Evolutionary conservation across 2,329 filamentous ascomycete species (phyloP).

Genomic region (Daldinia eschscholtzii): DNA sequence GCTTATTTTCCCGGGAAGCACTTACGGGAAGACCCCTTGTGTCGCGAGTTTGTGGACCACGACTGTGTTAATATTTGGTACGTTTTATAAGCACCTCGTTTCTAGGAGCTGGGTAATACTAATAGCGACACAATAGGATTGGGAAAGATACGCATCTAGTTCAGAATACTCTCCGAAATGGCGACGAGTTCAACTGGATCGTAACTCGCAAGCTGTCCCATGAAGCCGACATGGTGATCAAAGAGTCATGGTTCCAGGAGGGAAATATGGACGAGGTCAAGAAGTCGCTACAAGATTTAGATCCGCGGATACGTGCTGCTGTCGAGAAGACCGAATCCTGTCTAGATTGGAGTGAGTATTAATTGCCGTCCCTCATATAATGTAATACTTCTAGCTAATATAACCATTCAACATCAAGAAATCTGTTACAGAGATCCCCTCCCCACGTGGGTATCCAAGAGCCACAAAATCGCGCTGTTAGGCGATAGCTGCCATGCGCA

Average conservation of each 20-base stretch:
- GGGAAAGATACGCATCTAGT: slow-evolving; percentile 59
- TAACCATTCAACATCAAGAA: slow-evolving; percentile 45
- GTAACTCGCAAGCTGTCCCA: slow-evolving; percentile 58
- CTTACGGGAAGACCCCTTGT: slow-evolving; percentile 53
- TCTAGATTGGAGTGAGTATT: slow-evolving; percentile 61
- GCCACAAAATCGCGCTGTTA: slow-evolving; percentile 63
- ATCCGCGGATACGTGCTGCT: slow-evolving; percentile 61
- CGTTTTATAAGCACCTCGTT: neutral
- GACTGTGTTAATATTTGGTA: slow-evolving; percentile 61
- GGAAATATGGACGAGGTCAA: slow-evolving; percentile 61
- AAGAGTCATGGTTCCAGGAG: slow-evolving; percentile 62
- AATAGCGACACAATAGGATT: slow-evolving; percentile 50
- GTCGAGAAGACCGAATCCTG: slow-evolving; percentile 60
- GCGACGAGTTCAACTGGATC: slow-evolving; percentile 62
- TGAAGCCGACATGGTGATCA: slow-evolving; percentile 59
- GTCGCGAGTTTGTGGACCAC: slow-evolving; percentile 57
- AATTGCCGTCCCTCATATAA: too few relatives aligned
- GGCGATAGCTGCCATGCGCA: slow-evolving; percentile 68
- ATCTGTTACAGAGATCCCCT: slow-evolving; percentile 67
- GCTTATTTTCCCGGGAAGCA: slow-evolving; percentile 59
- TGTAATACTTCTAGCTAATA: neutral
- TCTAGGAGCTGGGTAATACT: neutral
- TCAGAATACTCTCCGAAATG: slow-evolving; percentile 59
- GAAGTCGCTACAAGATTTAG: slow-evolving; percentile 53
- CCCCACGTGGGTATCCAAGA: slow-evolving; percentile 64